Conservation (phyloP, 139 green algal genomes). For the Haematococcus sp. region DNA sequence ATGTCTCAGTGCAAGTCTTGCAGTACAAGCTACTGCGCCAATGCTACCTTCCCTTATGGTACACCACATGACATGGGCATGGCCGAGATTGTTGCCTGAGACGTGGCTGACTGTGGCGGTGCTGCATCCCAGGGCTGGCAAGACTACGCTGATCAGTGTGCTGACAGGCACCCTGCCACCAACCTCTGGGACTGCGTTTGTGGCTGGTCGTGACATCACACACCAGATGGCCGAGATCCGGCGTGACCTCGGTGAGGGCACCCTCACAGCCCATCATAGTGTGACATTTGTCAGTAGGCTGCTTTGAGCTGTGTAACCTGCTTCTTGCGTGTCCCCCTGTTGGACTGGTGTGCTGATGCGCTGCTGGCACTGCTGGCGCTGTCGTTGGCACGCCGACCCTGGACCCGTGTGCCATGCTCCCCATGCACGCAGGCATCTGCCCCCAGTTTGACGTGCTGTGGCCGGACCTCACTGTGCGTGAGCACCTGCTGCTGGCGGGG, state of each 20-base stretch:
- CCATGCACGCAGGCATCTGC: constrained; percentile 56
- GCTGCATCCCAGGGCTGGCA: constrained; percentile 8
- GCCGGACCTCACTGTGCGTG: constrained; percentile 73
- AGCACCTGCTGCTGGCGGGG: constrained; percentile 78
- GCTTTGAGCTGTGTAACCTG: too few relatives aligned
- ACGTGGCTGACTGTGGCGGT: too few relatives aligned
- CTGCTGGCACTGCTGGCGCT: too few relatives aligned
- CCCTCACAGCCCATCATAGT: too few relatives aligned
- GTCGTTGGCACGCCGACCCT: too few relatives aligned
- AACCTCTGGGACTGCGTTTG: constrained; percentile 45
- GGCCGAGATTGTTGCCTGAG: too few relatives aligned
- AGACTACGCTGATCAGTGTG: constrained; percentile 63
- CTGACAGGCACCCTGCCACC: constrained; percentile 78
- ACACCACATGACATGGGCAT: neutral
- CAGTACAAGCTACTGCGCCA: too few relatives aligned
- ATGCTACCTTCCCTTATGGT: too few relatives aligned
- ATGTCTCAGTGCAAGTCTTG: too few relatives aligned
- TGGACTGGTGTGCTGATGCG: too few relatives aligned
- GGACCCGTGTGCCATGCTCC: neutral
- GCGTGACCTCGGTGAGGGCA: constrained; percentile 13
- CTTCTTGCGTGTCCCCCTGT: too few relatives aligned
- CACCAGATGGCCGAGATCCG: constrained; percentile 50
- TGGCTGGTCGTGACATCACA: constrained; percentile 33
- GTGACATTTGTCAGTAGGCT: too few relatives aligned
- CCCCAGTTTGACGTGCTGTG: constrained; percentile 89